Evolutionary conservation across 345 rosid species (phyloP).

Genomic region (Rhodamnia rubescens): DNA sequence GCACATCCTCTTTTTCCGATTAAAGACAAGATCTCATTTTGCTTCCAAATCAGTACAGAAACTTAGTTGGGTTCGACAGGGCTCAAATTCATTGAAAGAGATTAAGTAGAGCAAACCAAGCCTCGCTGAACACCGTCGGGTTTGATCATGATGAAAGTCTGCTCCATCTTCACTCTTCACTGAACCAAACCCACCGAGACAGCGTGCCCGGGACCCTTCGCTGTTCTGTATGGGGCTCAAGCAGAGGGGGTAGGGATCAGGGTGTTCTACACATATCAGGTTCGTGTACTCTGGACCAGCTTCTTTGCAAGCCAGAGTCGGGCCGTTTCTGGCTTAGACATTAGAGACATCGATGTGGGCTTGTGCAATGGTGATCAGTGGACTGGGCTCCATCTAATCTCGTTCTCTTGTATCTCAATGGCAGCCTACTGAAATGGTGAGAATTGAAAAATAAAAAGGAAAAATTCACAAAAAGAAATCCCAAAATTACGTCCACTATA

Average conservation of each 20-base stretch:
- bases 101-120: constrained; percentile 32
- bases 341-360: fast-evolving
- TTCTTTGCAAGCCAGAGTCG: not conserved
- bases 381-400: not conserved
- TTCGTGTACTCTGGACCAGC: not conserved
- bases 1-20: not conserved
- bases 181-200: not conserved
- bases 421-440: not conserved
- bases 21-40: not conserved
- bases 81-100: not conserved
- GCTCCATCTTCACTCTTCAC: constrained; percentile 40
- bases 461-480: too few species aligned
- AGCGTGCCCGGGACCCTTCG: not conserved
- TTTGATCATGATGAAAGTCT: constrained; percentile 93
- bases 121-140: constrained; percentile 96
- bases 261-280: not conserved
- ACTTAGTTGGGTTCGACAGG: not conserved
- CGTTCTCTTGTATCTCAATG: not conserved
- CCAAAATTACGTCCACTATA: too few species aligned
- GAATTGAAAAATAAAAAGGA: not conserved
- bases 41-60: not conserved
- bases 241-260: not conserved
- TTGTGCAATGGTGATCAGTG: not conserved
- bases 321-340: not conserved
- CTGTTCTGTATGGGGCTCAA: not conserved